These are phyloP conservation scores for Calocera cornea DNA, from an alignment of 768 basidiomycete species.

Conservation along the genomic window DNA sequence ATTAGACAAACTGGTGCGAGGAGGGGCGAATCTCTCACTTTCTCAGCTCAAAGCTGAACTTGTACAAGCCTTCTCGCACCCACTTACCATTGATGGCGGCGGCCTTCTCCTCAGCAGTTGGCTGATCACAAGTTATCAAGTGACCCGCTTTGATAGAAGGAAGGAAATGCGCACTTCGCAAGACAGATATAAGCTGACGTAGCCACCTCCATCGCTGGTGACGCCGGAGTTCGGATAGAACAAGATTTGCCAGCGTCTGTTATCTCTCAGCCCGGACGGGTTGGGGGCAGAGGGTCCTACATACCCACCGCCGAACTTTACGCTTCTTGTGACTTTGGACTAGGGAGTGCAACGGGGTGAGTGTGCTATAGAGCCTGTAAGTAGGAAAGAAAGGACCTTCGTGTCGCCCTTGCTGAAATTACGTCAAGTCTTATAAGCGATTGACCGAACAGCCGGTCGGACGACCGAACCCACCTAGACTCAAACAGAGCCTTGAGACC, in stretches of 20 bases:
- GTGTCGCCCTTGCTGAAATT: conserved; percentile 47
- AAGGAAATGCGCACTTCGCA: conserved; percentile 47
- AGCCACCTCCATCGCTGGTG: conserved; percentile 34
- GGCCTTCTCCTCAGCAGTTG: conserved; percentile 64
- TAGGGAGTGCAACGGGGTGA: not conserved
- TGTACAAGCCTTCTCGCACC: conserved; percentile 74
- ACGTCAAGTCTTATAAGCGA: not conserved
- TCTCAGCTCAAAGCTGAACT: conserved; percentile 70
- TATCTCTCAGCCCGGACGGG: conserved; percentile 19
- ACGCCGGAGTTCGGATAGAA: conserved; percentile 73
- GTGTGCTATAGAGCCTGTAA: not conserved
- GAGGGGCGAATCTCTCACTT: conserved; percentile 35
- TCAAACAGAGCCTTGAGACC: conserved; percentile 65
- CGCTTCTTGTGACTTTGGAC: conserved; percentile 63
- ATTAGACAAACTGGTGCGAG: not conserved
- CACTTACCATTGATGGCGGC: conserved; percentile 55
- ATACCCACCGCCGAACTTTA: conserved; percentile 62
- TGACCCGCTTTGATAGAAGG: not conserved
- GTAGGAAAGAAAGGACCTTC: conserved; percentile 25
- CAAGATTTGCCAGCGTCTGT: conserved; percentile 41
- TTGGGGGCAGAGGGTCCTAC: conserved; percentile 8
- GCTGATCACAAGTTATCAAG: conserved; percentile 31
- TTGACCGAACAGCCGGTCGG: conserved; percentile 17
- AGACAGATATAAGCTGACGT: conserved; percentile 64
- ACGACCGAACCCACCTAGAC: conserved; percentile 34